Evolutionary conservation across 2,329 filamentous ascomycete species (phyloP), one percentile per base, ranked within the genome.

Genomic region (Ophiocordyceps robertsii): DNA sequence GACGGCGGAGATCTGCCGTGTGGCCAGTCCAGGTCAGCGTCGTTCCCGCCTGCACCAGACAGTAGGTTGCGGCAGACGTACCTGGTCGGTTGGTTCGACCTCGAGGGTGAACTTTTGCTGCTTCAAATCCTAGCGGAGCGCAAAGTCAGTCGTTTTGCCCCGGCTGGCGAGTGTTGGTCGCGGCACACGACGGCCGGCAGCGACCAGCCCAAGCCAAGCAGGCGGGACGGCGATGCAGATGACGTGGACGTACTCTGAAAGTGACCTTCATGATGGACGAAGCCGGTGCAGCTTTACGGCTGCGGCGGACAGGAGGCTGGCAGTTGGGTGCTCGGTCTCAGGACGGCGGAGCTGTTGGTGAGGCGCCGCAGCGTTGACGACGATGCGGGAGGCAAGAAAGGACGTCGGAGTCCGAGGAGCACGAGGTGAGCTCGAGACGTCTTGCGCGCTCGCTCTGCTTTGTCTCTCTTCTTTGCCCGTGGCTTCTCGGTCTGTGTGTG

Each of bases 31-130:
- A 21, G 6, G 40, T 47, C 42, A 52, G 50, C 38, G 17, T 42
- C 40, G 36, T 33, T 16, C 39, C 42, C 40, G 45, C 46, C 40
- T 49, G 49, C 45, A 29, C 42, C 37, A 35, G 42, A 12, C 38
- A 33, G 35, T 38, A 36, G 45, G 46, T 44, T 43, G 50, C 60
- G 59, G 61, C 56, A 52, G 56, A 63, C 83, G 57, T 81, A 95
- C 89, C 63, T 86, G 84, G 62, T 95, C 89, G 51, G 84, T 81
- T 49, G 89, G 86, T 65, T 96, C 89, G 59, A 88, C 86, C 54
- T 96, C 90, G 71, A 98, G 84, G 58, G 82, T 80, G 69, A 98
- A 98, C 73, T 95, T 95, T 65, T 95, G 85, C 67, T 96, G 92
- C 74, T 95, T 96, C 59, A 98, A 76, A 71, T 98, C 92, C 89